A percentile compares a stretch with the other conserved stretches of the same genome.
These are phyloP conservation scores for Talaromyces piceae DNA, from an alignment of 2,329 filamentous ascomycete genomes.

Conservation along the genomic window DNA sequence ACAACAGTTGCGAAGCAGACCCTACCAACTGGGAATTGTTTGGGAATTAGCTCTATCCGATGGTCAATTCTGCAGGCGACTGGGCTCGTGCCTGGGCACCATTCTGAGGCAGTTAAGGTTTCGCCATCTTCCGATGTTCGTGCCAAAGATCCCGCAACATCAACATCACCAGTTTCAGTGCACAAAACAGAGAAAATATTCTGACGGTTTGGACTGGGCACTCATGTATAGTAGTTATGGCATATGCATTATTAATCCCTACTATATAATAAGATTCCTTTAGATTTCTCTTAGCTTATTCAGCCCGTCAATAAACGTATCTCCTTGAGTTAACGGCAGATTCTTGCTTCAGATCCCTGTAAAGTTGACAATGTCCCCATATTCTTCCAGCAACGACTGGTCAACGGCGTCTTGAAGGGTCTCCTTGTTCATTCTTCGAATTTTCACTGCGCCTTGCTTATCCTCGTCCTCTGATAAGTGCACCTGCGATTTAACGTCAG, in stretches of 20 bases:
- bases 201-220: not conserved
- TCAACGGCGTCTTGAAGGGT: slow-evolving; percentile 3
- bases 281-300: not conserved
- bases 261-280: not conserved
- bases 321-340: no score
- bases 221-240: not conserved
- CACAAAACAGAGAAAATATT: not conserved
- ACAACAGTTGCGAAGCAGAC: slow-evolving; percentile 31
- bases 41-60: slow-evolving; percentile 56
- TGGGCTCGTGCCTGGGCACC: slow-evolving; percentile 42
- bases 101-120: not conserved
- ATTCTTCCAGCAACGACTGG: slow-evolving; percentile 7
- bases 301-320: no score
- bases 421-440: not conserved
- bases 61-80: slow-evolving; percentile 59
- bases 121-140: not conserved
- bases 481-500: no score
- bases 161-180: not conserved
- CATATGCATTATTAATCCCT: not conserved
- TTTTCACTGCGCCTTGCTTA: not conserved
- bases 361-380: slow-evolving; percentile 12
- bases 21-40: not conserved
- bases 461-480: not conserved
- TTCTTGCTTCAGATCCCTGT: slow-evolving; percentile 4
- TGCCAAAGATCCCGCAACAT: not conserved